These are phyloP conservation scores for Fusarium phyllophilum DNA, from an alignment of 2,329 filamentous ascomycete genomes.

Conservation along the genomic window DNA sequence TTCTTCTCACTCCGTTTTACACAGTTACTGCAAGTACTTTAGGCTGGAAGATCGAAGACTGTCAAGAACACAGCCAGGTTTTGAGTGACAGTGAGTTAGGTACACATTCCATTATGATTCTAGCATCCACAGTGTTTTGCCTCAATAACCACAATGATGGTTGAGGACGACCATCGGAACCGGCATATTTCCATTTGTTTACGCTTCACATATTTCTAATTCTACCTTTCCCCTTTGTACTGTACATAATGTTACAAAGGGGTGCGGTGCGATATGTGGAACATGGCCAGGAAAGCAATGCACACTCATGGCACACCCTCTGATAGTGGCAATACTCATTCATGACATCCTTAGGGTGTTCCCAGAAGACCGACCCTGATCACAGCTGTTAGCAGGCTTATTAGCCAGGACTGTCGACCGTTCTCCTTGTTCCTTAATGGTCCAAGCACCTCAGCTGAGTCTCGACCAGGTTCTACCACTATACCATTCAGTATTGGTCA, in stretches of 20 bases:
- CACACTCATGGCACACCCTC: constrained; percentile 19
- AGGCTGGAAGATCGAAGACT: background rate
- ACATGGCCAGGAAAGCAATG: constrained; percentile 17
- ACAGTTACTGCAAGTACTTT: background rate
- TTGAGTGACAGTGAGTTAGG: background rate
- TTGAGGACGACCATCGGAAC: background rate
- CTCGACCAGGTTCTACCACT: constrained; percentile 33
- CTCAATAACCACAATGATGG: background rate
- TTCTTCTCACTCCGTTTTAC: background rate
- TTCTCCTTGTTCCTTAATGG: constrained; percentile 29
- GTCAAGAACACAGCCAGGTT: background rate
- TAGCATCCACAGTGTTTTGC: background rate
- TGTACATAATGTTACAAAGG: constrained; percentile 14
- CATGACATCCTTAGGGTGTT: constrained; percentile 6
- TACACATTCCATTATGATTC: constrained; percentile 12
- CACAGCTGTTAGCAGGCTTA: constrained; percentile 2
- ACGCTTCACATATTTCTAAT: background rate
- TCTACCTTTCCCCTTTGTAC: background rate
- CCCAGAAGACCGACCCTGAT: constrained; percentile 7
- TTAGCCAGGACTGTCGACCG: constrained; percentile 4
- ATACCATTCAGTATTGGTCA: constrained; percentile 15
- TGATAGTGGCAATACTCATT: constrained; percentile 7
- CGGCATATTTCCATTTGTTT: background rate
- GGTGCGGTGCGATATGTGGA: constrained; percentile 32
- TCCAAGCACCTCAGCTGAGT: constrained; percentile 43